A percentile compares a stretch with the other conserved stretches of the same genome.
Conservation (phyloP, 208 protist species). For the Angomonas deanei region DNA sequence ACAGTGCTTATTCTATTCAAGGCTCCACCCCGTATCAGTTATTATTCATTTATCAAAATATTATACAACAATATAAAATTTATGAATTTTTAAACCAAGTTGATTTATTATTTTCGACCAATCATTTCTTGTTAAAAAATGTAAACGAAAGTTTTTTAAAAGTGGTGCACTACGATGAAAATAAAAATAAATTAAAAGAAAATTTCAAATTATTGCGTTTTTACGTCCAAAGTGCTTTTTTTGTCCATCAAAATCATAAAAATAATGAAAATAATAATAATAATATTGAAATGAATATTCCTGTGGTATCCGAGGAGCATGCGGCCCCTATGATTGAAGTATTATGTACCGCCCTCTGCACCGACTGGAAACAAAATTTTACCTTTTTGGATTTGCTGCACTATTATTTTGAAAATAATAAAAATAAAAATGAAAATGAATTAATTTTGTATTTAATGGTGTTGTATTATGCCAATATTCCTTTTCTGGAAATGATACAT, state of each 20-base stretch:
- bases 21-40: too few species aligned
- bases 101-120: too few species aligned
- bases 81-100: too few species aligned
- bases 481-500: background rate
- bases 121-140: too few species aligned
- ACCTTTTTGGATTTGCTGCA: background rate
- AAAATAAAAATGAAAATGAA: too few species aligned
- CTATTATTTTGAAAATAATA: too few species aligned
- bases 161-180: background rate
- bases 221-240: background rate
- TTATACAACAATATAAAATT: too few species aligned
- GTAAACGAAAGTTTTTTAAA: too few species aligned
- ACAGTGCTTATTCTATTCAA: too few species aligned
- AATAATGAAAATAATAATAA: constrained; percentile 1
- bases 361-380: background rate
- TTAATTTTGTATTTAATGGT: background rate
- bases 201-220: background rate
- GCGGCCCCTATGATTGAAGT: background rate
- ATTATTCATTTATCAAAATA: too few species aligned
- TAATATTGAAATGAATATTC: background rate
- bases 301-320: background rate
- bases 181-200: background rate
- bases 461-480: background rate
- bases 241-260: background rate
- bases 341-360: background rate